These are phyloP conservation scores for Nyssa sinensis DNA, from an alignment of 148 eudicot species.

Conservation along the genomic window DNA sequence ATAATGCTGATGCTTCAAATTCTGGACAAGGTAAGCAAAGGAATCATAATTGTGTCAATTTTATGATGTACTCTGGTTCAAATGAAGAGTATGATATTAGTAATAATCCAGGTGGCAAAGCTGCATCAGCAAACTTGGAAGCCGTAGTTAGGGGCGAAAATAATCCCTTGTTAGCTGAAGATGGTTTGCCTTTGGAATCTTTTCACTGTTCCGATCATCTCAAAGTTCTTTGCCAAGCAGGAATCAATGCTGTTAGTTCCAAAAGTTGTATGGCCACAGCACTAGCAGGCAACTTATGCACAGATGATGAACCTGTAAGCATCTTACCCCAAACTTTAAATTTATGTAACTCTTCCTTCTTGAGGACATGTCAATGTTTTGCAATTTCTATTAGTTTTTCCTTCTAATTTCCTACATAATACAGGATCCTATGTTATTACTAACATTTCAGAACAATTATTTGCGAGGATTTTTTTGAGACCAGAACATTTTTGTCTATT, in stretches of 20 bases:
- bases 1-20: slow-evolving; percentile 17
- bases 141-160: slow-evolving; percentile 17
- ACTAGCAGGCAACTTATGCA: slow-evolving; percentile 23
- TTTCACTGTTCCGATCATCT: slow-evolving; percentile 27
- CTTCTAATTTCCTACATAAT: background rate
- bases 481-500: background rate
- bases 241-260: slow-evolving; percentile 22
- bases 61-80: slow-evolving; percentile 21
- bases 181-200: slow-evolving; percentile 25
- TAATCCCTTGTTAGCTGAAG: slow-evolving; percentile 15
- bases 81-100: slow-evolving; percentile 12
- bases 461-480: background rate
- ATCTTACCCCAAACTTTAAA: slow-evolving; percentile 5
- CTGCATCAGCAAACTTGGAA: slow-evolving; percentile 27
- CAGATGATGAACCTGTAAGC: slow-evolving; percentile 50
- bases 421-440: background rate
- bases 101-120: slow-evolving; percentile 17
- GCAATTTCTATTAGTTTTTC: background rate
- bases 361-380: background rate
- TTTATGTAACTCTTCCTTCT: background rate
- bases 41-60: slow-evolving; percentile 15
- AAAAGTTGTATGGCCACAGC: slow-evolving; percentile 18
- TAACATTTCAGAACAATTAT: background rate
- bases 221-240: slow-evolving; percentile 22
- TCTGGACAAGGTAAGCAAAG: slow-evolving; percentile 18